Conservation (phyloP, 768 basidiomycete genomes). For the Agrocybe pediades region DNA sequence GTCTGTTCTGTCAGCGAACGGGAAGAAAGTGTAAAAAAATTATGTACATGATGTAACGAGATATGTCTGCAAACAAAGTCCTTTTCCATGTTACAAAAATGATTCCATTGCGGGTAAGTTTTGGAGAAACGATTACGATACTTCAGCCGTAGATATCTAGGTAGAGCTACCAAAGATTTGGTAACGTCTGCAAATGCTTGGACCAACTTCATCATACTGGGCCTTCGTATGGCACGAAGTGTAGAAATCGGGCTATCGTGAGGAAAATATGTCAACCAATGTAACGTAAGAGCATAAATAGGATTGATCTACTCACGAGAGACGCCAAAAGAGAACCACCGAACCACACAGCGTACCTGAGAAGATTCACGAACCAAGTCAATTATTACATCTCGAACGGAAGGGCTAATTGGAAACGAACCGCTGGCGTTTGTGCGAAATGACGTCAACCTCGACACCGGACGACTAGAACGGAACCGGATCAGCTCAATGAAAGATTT, state of each 20-base stretch:
- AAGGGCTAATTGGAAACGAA: constrained; percentile 31
- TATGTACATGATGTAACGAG: no score
- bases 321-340: constrained; percentile 95
- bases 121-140: background rate
- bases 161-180: constrained; percentile 92
- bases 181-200: constrained; percentile 90
- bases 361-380: constrained; percentile 14
- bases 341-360: constrained; percentile 94
- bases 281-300: background rate
- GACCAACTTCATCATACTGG: constrained; percentile 92
- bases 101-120: constrained; percentile 3
- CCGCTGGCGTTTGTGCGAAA: constrained; percentile 96
- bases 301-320: constrained; percentile 54
- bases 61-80: no score
- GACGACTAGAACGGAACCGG: constrained; percentile 62
- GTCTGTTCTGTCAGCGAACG: no score
- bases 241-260: constrained; percentile 86
- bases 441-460: constrained; percentile 97
- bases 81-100: background rate
- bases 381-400: background rate
- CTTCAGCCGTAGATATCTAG: constrained; percentile 29
- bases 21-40: no score
- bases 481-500: constrained; percentile 9
- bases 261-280: background rate
- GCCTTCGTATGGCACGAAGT: constrained; percentile 92